phyloP scores from a whole-genome alignment of 2,329 filamentous ascomycete genomes.

The Orbilia brochopaga region DNA sequence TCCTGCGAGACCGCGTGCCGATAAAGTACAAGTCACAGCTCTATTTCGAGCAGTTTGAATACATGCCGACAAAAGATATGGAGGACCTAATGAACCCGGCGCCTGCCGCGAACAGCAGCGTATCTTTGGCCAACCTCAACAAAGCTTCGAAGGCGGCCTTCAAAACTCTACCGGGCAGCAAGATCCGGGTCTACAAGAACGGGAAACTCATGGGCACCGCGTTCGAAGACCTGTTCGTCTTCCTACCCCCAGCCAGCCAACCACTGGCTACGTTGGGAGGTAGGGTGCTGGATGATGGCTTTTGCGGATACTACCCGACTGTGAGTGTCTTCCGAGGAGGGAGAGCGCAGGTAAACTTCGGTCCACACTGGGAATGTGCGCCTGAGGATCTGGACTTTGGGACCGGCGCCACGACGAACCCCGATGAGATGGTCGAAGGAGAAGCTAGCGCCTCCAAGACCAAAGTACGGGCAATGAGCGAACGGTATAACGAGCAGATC shows the following conservation, averaged over 20 bases:
- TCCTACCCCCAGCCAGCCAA: constrained; percentile 85
- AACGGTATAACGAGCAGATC: constrained; percentile 90
- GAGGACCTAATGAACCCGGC: constrained; percentile 80
- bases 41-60: constrained; percentile 92
- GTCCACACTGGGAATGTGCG: constrained; percentile 88
- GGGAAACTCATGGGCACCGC: constrained; percentile 83
- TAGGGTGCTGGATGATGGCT: constrained; percentile 87
- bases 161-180: constrained; percentile 69
- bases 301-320: constrained; percentile 93
- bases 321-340: constrained; percentile 91
- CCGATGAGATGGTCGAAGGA: constrained; percentile 58
- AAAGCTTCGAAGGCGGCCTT: constrained; percentile 40
- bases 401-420: constrained; percentile 53
- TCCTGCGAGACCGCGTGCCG: constrained; percentile 92
- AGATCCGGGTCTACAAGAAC: constrained; percentile 91
- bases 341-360: constrained; percentile 91
- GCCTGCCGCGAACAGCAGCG: constrained; percentile 55
- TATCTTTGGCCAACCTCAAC: constrained; percentile 11
- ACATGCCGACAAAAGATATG: constrained; percentile 83
- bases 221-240: constrained; percentile 85
- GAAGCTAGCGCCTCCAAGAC: constrained; percentile 43
- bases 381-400: constrained; percentile 66
- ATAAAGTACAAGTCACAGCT: constrained; percentile 92
- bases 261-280: constrained; percentile 75
- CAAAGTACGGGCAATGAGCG: constrained; percentile 66